These are phyloP conservation scores for Blastocystis sp. DNA, from an alignment of 352 stramenopile species.

Conservation along the genomic window DNA sequence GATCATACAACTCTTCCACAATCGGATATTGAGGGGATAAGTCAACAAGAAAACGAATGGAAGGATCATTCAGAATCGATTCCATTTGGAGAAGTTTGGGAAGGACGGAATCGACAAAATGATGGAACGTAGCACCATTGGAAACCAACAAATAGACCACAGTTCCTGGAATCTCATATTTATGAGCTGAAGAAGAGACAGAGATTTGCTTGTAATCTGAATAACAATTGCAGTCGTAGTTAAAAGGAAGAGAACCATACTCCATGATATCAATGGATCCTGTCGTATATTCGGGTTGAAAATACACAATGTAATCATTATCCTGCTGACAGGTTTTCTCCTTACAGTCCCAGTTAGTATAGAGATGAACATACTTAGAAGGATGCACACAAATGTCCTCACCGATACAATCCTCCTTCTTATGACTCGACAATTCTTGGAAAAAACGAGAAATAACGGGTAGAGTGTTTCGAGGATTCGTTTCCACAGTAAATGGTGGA, in stretches of 20 bases:
- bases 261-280: slow-evolving; percentile 1
- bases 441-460: slow-evolving; percentile 9
- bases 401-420: neutral
- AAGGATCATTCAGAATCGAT: slow-evolving; percentile 34
- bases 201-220: neutral
- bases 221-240: slow-evolving; percentile 14
- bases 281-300: slow-evolving; percentile 26
- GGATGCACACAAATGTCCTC: slow-evolving; percentile 44
- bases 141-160: slow-evolving; percentile 41
- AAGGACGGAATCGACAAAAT: slow-evolving; percentile 50
- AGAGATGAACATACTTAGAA: slow-evolving; percentile 24
- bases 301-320: slow-evolving; percentile 43
- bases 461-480: slow-evolving; percentile 10
- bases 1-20: neutral
- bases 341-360: neutral
- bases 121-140: slow-evolving; percentile 29
- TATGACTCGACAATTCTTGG: slow-evolving; percentile 12
- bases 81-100: slow-evolving; percentile 57
- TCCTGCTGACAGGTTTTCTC: neutral
- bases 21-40: slow-evolving; percentile 25
- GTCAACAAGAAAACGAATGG: slow-evolving; percentile 11
- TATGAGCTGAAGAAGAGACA: neutral
- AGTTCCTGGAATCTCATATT: neutral
- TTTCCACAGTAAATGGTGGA: slow-evolving; percentile 20
- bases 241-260: slow-evolving; percentile 8